A percentile compares a stretch with the other conserved stretches of the same genome.
Evolutionary conservation across 352 stramenopile species (phyloP).

Genomic region (Globisporangium yorkense): DNA sequence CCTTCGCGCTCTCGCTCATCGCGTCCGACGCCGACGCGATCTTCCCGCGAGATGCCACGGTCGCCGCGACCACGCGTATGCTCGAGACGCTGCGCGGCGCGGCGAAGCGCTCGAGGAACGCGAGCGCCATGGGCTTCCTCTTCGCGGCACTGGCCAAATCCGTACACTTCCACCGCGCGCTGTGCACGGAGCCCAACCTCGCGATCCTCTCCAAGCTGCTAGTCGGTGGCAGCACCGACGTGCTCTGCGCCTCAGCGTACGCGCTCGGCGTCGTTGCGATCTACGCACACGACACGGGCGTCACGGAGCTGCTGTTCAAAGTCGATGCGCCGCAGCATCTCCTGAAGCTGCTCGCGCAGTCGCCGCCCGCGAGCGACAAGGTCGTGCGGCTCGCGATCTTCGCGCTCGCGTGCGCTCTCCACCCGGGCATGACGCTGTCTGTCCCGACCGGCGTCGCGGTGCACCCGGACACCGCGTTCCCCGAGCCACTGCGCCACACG

Average conservation of each 20-base stretch:
- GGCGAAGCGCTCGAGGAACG: constrained; percentile 51
- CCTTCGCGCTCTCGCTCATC: constrained; percentile 52
- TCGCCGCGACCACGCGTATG: constrained; percentile 28
- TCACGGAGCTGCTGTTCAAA: constrained; percentile 42
- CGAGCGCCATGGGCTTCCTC: constrained; percentile 48
- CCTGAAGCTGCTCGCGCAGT: constrained; percentile 31
- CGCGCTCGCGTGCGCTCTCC: constrained; percentile 30
- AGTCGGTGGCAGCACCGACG: constrained; percentile 41
- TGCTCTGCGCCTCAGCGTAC: constrained; percentile 43
- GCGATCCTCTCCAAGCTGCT: constrained; percentile 65
- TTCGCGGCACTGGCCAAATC: constrained; percentile 55
- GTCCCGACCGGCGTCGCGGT: constrained; percentile 5
- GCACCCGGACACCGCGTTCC: background rate
- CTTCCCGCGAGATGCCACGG: constrained; percentile 43
- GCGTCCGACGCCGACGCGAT: constrained; percentile 45
- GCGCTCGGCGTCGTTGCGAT: constrained; percentile 44
- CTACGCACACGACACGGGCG: constrained; percentile 20
- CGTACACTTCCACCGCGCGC: constrained; percentile 27
- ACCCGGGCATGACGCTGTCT: constrained; percentile 21
- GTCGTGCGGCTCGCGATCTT: constrained; percentile 40
- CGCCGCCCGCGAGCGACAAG: constrained; percentile 22
- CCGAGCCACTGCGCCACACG: constrained; percentile 13
- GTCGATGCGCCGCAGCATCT: constrained; percentile 43
- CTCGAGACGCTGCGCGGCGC: constrained; percentile 59
- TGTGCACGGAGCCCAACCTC: constrained; percentile 52